Evolutionary conservation across 2,329 filamentous ascomycete genomes (phyloP).

Genomic region (Fusarium nygamai): DNA sequence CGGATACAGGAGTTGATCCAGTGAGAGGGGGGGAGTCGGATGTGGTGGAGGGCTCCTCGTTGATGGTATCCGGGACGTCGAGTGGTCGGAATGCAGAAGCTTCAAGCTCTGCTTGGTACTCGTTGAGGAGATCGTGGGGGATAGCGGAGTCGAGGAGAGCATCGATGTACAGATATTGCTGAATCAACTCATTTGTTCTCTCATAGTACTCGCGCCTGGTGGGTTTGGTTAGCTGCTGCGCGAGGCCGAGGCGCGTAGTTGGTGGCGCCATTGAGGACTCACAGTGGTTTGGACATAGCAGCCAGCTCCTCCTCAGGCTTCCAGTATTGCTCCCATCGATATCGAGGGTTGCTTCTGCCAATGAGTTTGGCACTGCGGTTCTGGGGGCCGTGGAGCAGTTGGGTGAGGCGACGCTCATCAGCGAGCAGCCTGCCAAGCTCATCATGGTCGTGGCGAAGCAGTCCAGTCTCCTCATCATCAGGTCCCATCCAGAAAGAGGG

Average conservation of each 20-base stretch:
- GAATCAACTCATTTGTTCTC: constrained; percentile 86
- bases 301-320: constrained; percentile 80
- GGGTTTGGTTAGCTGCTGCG: constrained; percentile 4
- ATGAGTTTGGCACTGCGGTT: constrained; percentile 88
- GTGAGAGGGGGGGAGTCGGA: constrained; percentile 45
- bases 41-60: constrained; percentile 67
- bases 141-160: constrained; percentile 88
- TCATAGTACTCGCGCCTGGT: constrained; percentile 83
- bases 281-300: constrained; percentile 76
- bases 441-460: constrained; percentile 51
- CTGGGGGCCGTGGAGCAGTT: constrained; percentile 72
- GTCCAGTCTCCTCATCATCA: constrained; percentile 48
- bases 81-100: constrained; percentile 63
- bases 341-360: constrained; percentile 86
- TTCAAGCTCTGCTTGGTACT: constrained; percentile 75
- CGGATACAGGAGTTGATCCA: constrained; percentile 27
- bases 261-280: constrained; percentile 33
- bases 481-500: constrained; percentile 38
- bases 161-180: constrained; percentile 95
- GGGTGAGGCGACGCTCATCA: constrained; percentile 68
- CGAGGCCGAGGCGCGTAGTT: background rate
- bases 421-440: constrained; percentile 56
- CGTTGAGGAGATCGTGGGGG: constrained; percentile 90
- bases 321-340: constrained; percentile 88
- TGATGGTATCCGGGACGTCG: constrained; percentile 77